Evolutionary conservation across 108 stramenopile genomes (phyloP).

Genomic region (Fistulifera pelliculosa): DNA sequence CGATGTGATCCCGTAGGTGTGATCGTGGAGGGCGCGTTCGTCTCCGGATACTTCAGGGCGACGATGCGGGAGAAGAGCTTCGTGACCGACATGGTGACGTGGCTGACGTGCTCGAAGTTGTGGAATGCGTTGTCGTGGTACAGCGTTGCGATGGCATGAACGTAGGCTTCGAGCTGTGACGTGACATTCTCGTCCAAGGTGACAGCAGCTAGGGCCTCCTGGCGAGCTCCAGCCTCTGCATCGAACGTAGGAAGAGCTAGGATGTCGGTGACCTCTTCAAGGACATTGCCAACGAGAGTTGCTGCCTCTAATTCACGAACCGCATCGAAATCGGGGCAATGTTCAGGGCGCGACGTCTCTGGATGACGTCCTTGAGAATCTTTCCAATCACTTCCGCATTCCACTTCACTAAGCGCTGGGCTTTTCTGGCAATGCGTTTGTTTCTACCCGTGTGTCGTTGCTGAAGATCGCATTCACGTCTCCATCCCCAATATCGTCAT

Average conservation of each 20-base stretch:
- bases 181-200: slow-evolving; percentile 18
- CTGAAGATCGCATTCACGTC: neutral
- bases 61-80: slow-evolving; percentile 9
- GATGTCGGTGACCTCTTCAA: slow-evolving; percentile 9
- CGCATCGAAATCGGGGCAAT: neutral
- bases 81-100: slow-evolving; percentile 8
- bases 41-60: slow-evolving; percentile 5
- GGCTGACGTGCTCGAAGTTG: slow-evolving; percentile 10
- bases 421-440: neutral
- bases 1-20: slow-evolving; percentile 39
- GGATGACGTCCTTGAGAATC: slow-evolving; percentile 1
- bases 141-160: slow-evolving; percentile 22
- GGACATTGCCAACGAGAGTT: neutral
- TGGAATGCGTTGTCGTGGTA: slow-evolving; percentile 29
- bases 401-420: slow-evolving; percentile 4
- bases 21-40: slow-evolving; percentile 9
- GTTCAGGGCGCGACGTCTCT: neutral
- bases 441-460: no score
- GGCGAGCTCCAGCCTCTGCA: neutral
- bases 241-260: slow-evolving; percentile 14
- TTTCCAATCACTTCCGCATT: slow-evolving; percentile 4
- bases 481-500: neutral
- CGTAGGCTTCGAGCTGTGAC: slow-evolving; percentile 23
- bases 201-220: neutral
- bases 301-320: neutral